A percentile compares a stretch with the other conserved stretches of the same genome.
Conservation (phyloP, 2,329 filamentous ascomycete species). For the Xylariales sp. region DNA sequence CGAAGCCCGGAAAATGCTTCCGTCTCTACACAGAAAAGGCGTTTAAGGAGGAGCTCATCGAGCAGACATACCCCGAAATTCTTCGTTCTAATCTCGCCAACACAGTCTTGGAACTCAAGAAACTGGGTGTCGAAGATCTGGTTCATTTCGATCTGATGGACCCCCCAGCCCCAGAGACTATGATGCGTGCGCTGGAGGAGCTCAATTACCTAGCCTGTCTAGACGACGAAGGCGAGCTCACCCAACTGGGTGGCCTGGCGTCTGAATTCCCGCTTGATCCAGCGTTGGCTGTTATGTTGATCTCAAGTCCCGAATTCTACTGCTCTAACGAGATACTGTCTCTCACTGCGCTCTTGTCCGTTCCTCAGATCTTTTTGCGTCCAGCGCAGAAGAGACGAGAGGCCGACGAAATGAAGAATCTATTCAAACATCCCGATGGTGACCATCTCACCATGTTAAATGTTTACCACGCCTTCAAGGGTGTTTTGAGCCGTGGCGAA, state of each 20-base stretch:
- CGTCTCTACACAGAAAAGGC: conserved; percentile 93
- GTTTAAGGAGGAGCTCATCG: conserved; percentile 97
- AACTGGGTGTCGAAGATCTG: conserved; percentile 92
- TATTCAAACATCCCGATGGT: conserved; percentile 92
- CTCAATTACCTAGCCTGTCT: conserved; percentile 97
- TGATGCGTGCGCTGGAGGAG: conserved; percentile 97
- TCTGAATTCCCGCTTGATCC: conserved; percentile 97
- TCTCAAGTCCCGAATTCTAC: conserved; percentile 96
- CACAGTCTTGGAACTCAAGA: conserved; percentile 96
- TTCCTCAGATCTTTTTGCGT: conserved; percentile 92
- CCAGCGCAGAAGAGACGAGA: conserved; percentile 87
- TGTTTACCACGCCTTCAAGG: conserved; percentile 97
- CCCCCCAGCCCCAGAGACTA: conserved; percentile 94
- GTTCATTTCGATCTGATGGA: conserved; percentile 99
- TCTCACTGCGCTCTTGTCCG: conserved; percentile 91
- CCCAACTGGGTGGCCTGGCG: conserved; percentile 83
- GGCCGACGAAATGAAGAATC: conserved; percentile 96
- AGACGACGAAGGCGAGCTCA: conserved; percentile 95
- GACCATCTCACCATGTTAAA: conserved; percentile 97
- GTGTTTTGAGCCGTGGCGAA: conserved; percentile 69
- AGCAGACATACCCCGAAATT: conserved; percentile 97
- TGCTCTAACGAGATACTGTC: conserved; percentile 99
- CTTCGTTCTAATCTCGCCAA: conserved; percentile 93
- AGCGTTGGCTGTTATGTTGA: conserved; percentile 94
- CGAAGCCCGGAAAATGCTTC: conserved; percentile 97